A percentile compares a stretch with the other conserved stretches of the same genome.
These are phyloP conservation scores for Pulveroboletus sp. DNA, from an alignment of 768 basidiomycete species.

Conservation along the genomic window DNA sequence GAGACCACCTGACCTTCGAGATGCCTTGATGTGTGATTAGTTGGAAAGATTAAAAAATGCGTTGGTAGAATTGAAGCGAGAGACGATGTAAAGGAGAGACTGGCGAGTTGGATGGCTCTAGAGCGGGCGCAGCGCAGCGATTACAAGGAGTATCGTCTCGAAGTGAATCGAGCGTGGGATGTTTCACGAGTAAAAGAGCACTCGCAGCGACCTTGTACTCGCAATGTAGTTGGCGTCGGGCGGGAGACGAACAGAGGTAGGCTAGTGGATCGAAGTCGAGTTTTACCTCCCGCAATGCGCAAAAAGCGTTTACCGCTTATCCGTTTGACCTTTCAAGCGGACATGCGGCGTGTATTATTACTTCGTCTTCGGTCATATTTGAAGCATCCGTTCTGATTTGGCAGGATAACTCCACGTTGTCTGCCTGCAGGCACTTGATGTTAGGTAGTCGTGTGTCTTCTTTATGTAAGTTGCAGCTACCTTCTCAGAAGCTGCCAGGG, in stretches of 20 bases:
- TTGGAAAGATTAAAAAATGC: conserved; percentile 11
- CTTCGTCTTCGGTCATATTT: conserved; percentile 36
- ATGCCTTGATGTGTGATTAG: conserved; percentile 20
- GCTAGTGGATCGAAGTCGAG: conserved; percentile 32
- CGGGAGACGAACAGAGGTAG: conserved; percentile 19
- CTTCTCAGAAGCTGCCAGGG: conserved; percentile 10
- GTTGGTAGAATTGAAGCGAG: conserved; percentile 25
- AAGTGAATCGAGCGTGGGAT: conserved; percentile 50
- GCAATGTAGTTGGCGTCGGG: conserved; percentile 24
- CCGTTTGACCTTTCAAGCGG: conserved; percentile 38
- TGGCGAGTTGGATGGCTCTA: conserved; percentile 27
- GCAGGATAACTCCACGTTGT: conserved; percentile 56
- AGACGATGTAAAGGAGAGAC: conserved; percentile 35
- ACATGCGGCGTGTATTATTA: conserved; percentile 31
- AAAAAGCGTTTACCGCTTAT: conserved; percentile 53
- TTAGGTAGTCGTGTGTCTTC: conserved; percentile 36
- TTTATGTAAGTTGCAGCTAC: conserved; percentile 41
- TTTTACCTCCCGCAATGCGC: conserved; percentile 43
- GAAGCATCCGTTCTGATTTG: conserved; percentile 49
- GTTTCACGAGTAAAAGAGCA: conserved; percentile 22
- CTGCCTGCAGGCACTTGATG: conserved; percentile 69
- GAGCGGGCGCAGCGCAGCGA: conserved; percentile 26
- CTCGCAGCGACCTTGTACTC: conserved; percentile 27
- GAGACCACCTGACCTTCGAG: conserved; percentile 11
- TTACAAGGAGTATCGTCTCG: conserved; percentile 42